Evolutionary conservation across 257 asterid genomes (phyloP), one percentile per base, ranked within the genome.

Genomic region (Paraleonurus japonicus): DNA sequence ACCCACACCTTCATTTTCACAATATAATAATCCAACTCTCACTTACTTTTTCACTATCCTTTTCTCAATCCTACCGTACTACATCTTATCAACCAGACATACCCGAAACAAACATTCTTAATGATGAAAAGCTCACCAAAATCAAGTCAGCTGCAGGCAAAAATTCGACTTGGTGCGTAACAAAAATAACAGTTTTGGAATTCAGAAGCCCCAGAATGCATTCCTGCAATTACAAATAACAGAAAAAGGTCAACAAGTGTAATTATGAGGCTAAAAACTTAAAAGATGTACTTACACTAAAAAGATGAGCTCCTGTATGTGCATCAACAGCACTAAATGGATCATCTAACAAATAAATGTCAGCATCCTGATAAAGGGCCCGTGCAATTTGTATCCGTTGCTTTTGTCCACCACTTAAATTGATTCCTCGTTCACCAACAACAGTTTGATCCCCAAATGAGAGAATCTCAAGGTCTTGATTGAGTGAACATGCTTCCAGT

Each of bases 281-380:
- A 61, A 4, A 16, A 48, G 67, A 33, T 55, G 43, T 48, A 67
- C 81, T 87, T 81, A 93, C 98, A 54, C 85, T 87, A 80, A 93
- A 90, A 71, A 93, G 84, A 83, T 89, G 95, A 61, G 81, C 80
- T 78, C 97, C 95, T 2, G 96, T 93, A 76, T 93, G 96, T 58
- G 96, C 97, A 90, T 90, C 97, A 26, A 93, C 96, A 53, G 95
- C 96, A 79, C 97, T 93, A 53, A 90, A 93, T 4, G 97, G 98
- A 79, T 90, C 98, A 72, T 93, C 98, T 62, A 90, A 89, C 54
- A 90, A 73, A 75, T 89, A 93, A 45, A 93, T 82, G 48, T 89
- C 92, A 4, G 92, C 96, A 72, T 93, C 92, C 72, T 93, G 96
- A 72, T 86, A 90, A 8, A 87, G 74, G 23, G 97, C 96, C 6